Conservation (phyloP, 2,329 filamentous ascomycete species). For the Thelonectria rubi region DNA sequence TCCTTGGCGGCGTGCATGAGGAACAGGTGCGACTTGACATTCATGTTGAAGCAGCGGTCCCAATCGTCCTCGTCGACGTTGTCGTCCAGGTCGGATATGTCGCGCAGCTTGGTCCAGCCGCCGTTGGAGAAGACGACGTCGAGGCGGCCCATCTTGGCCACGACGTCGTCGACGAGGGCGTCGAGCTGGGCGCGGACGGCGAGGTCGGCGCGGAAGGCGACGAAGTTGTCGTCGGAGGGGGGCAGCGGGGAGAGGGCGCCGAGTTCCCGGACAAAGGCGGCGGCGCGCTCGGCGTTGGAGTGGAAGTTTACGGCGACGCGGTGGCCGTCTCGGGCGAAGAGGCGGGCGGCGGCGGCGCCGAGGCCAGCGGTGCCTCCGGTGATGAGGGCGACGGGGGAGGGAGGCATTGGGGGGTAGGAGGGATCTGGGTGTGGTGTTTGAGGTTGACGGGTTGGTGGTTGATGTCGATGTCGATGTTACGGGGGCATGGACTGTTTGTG, state of each 20-base stretch:
- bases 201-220: slow-evolving; percentile 73
- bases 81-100: slow-evolving; percentile 59
- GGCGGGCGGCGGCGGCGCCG: slow-evolving; percentile 72
- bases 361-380: slow-evolving; percentile 71
- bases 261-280: slow-evolving; percentile 65
- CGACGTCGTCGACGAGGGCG: slow-evolving; percentile 66
- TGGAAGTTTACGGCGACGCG: slow-evolving; percentile 80
- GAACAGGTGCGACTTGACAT: slow-evolving; percentile 70
- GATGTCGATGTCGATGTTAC: not conserved
- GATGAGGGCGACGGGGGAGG: slow-evolving; percentile 52
- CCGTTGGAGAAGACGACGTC: slow-evolving; percentile 83
- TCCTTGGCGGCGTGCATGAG: slow-evolving; percentile 64
- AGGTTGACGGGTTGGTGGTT: not conserved
- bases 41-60: slow-evolving; percentile 68
- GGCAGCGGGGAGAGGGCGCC: slow-evolving; percentile 53
- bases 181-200: slow-evolving; percentile 66
- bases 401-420: not conserved
- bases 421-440: too few species aligned
- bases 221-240: slow-evolving; percentile 44
- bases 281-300: slow-evolving; percentile 67
- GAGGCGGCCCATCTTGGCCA: slow-evolving; percentile 68
- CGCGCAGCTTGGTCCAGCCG: slow-evolving; percentile 60
- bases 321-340: slow-evolving; percentile 73
- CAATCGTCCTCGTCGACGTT: slow-evolving; percentile 66
- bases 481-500: not conserved